Percentiles rank a stretch among this genome's conserved stretches.
Evolutionary conservation across 1,284 basidiomycete species (phyloP).

Genomic region (Farysia itapuensis): DNA sequence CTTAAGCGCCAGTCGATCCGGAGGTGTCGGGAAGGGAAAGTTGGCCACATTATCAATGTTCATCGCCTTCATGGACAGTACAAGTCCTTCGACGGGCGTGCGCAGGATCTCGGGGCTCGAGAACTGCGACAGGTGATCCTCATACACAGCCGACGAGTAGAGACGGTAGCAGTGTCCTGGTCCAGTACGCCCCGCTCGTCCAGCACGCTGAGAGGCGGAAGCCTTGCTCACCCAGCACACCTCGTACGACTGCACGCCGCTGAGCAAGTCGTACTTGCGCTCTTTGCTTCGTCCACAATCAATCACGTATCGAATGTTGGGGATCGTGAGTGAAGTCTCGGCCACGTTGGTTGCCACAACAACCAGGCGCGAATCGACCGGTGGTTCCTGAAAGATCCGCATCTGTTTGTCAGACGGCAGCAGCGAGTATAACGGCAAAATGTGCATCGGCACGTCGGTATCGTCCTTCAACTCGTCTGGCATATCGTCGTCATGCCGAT

Average conservation of each 20-base stretch:
- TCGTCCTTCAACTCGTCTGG: slow-evolving; percentile 44
- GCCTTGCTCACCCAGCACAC: slow-evolving; percentile 77
- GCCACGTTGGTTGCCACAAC: slow-evolving; percentile 78
- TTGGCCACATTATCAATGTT: slow-evolving; percentile 94
- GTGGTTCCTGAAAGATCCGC: slow-evolving; percentile 71
- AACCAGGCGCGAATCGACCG: slow-evolving; percentile 69
- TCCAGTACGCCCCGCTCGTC: slow-evolving; percentile 75
- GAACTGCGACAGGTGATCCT: slow-evolving; percentile 86
- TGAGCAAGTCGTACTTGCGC: slow-evolving; percentile 69
- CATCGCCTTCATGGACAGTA: slow-evolving; percentile 99
- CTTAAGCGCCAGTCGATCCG: slow-evolving; percentile 75
- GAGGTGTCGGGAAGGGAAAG: slow-evolving; percentile 97
- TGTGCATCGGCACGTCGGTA: slow-evolving; percentile 62
- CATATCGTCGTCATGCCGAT: slow-evolving; percentile 41
- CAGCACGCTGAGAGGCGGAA: slow-evolving; percentile 72
- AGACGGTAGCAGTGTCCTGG: slow-evolving; percentile 78
- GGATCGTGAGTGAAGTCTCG: slow-evolving; percentile 77
- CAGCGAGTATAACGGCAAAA: slow-evolving; percentile 74
- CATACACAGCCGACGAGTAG: slow-evolving; percentile 76
- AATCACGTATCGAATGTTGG: slow-evolving; percentile 74
- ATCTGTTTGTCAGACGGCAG: slow-evolving; percentile 74
- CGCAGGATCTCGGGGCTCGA: slow-evolving; percentile 88
- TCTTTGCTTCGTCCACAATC: slow-evolving; percentile 81
- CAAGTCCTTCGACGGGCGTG: slow-evolving; percentile 94
- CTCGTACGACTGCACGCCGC: slow-evolving; percentile 73